Conservation (phyloP, 257 asterid genomes). For the Nicotiana attenuata region DNA sequence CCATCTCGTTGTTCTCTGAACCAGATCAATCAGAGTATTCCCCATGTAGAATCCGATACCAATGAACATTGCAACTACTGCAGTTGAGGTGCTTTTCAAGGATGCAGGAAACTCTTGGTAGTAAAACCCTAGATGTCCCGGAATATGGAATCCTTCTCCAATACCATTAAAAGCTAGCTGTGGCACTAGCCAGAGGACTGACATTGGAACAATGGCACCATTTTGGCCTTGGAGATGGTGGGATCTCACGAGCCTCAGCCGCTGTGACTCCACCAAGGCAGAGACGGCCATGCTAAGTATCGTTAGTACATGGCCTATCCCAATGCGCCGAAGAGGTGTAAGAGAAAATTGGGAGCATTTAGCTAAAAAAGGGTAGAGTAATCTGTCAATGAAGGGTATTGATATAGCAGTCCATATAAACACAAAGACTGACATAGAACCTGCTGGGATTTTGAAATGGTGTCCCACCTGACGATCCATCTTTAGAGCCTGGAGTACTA, state of each 20-base stretch:
- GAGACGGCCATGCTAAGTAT: not conserved
- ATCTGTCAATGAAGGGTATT: constrained; percentile 13
- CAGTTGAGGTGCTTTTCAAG: constrained; percentile 22
- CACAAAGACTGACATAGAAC: constrained; percentile 29
- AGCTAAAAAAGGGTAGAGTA: constrained; percentile 31
- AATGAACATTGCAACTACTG: constrained; percentile 3
- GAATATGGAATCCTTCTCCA: constrained; percentile 27
- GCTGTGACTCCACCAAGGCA: constrained; percentile 15
- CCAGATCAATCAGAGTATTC: constrained; percentile 5
- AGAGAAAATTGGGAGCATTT: not conserved
- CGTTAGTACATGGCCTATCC: constrained; percentile 10
- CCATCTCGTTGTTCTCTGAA: constrained; percentile 13
- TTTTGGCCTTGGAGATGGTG: not conserved
- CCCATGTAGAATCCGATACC: constrained; percentile 5
- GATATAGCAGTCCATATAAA: constrained; percentile 21
- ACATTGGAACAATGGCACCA: not conserved
- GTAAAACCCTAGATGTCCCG: constrained; percentile 17
- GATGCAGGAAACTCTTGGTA: constrained; percentile 23
- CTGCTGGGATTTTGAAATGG: constrained; percentile 30
- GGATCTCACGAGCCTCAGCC: not conserved
- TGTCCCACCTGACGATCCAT: constrained; percentile 31
- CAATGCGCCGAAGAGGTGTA: constrained; percentile 8
- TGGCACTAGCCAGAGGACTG: constrained; percentile 18
- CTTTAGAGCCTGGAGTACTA: constrained; percentile 35
- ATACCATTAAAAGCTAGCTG: constrained; percentile 11